Evolutionary conservation across 768 basidiomycete species (phyloP).

Genomic region (Rhizopogon rudus): DNA sequence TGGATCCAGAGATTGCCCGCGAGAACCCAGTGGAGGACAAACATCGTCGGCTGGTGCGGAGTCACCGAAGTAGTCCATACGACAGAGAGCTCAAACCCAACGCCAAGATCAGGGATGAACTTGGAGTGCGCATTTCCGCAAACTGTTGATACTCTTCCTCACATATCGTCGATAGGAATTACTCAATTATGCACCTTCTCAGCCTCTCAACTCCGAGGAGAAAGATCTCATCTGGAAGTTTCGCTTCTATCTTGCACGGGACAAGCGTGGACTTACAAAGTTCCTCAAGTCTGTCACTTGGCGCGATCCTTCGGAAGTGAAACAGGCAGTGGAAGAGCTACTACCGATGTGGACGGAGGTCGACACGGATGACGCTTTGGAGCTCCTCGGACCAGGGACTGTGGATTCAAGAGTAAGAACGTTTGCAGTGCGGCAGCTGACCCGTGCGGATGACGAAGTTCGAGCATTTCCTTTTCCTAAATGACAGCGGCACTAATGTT

Average conservation of each 20-base stretch:
- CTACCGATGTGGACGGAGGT: constrained; percentile 97
- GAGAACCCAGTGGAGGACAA: constrained; percentile 99
- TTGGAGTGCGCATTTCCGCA: constrained; percentile 55
- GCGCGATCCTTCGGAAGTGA: constrained; percentile 94
- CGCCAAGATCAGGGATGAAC: constrained; percentile 89
- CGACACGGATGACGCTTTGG: constrained; percentile 94
- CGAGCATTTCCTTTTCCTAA: constrained; percentile 14
- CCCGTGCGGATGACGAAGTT: constrained; percentile 92
- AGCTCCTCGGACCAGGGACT: constrained; percentile 85
- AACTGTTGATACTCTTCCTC: neutral
- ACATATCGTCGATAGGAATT: constrained; percentile 54
- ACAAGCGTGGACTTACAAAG: constrained; percentile 93
- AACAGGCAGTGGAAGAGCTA: constrained; percentile 95
- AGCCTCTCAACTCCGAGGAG: constrained; percentile 81
- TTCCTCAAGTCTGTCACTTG: constrained; percentile 98
- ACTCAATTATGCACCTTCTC: constrained; percentile 87
- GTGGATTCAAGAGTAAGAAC: constrained; percentile 90
- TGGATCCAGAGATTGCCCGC: constrained; percentile 85
- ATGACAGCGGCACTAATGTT: neutral
- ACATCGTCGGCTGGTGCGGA: constrained; percentile 88
- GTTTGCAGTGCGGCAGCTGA: constrained; percentile 90
- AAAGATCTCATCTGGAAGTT: constrained; percentile 99
- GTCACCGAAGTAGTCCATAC: constrained; percentile 91
- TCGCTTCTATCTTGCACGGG: constrained; percentile 92
- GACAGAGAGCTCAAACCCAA: constrained; percentile 97